Evolutionary conservation across 2,329 filamentous ascomycete species (phyloP).

Genomic region (Ampelomyces quisqualis): DNA sequence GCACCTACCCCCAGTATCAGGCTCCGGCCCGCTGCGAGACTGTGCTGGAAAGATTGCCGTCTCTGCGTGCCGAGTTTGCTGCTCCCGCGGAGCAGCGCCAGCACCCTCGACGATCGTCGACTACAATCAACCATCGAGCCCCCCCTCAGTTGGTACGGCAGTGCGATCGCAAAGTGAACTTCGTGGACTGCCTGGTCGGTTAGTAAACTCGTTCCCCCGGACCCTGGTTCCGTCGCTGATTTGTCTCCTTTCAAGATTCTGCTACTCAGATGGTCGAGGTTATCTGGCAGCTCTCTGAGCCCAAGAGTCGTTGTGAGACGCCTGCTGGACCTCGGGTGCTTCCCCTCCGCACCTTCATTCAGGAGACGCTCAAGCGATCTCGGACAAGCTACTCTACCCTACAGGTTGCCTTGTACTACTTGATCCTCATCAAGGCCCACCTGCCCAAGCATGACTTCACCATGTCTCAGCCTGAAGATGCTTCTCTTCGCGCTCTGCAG

Average conservation of each 20-base stretch:
- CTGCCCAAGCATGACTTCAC: constrained; percentile 82
- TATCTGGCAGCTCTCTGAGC: constrained; percentile 91
- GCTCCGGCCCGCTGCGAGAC: constrained; percentile 43
- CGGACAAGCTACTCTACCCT: constrained; percentile 96
- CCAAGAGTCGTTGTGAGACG: constrained; percentile 70
- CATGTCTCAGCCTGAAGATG: constrained; percentile 77
- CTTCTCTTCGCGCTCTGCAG: constrained; percentile 77
- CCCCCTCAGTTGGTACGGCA: constrained; percentile 81
- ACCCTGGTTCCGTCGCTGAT: constrained; percentile 38
- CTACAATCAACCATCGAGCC: constrained; percentile 58
- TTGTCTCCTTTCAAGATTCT: constrained; percentile 66
- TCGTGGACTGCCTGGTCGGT: constrained; percentile 97
- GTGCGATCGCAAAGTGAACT: constrained; percentile 87
- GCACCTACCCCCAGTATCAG: constrained; percentile 42
- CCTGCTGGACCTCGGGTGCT: constrained; percentile 71
- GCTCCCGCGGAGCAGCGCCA: constrained; percentile 64
- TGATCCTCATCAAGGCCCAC: constrained; percentile 89
- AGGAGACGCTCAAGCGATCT: constrained; percentile 92
- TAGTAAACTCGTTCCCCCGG: constrained; percentile 55
- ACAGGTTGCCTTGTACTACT: constrained; percentile 93
- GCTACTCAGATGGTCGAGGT: constrained; percentile 96
- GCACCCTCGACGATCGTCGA: constrained; percentile 59
- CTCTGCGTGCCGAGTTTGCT: constrained; percentile 44
- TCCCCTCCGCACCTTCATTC: constrained; percentile 91
- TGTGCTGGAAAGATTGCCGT: constrained; percentile 34